phyloP scores from a whole-genome alignment of 441 rosid genomes.

The Brassica balearica region DNA sequence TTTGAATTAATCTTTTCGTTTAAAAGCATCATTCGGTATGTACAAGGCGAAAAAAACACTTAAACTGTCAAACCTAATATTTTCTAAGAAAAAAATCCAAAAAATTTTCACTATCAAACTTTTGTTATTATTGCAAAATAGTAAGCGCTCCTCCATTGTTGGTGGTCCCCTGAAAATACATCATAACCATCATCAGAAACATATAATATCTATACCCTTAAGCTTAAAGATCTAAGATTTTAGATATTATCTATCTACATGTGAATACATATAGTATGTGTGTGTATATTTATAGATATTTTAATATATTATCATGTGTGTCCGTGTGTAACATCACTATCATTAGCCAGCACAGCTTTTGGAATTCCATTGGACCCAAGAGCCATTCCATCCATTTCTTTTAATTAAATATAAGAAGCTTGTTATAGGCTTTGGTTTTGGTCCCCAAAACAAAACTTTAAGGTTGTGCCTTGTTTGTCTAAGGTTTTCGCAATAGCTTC shows the following conservation, averaged over 20 bases:
- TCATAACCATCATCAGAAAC: constrained; percentile 41
- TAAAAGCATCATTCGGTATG: constrained; percentile 26
- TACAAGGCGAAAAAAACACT: constrained; percentile 26
- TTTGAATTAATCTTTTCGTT: neutral
- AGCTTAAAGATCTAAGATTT: constrained; percentile 42
- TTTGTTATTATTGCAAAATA: constrained; percentile 23
- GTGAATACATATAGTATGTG: constrained; percentile 31
- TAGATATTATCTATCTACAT: constrained; percentile 38
- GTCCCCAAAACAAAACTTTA: constrained; percentile 53
- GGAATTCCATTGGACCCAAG: constrained; percentile 49
- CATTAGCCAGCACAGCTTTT: constrained; percentile 42
- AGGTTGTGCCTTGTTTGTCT: constrained; percentile 50
- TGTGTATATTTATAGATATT: constrained; percentile 22
- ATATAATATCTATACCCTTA: constrained; percentile 38
- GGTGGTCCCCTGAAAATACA: constrained; percentile 51
- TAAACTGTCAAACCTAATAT: constrained; percentile 14
- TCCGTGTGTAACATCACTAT: constrained; percentile 45
- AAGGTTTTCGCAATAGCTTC: constrained; percentile 43
- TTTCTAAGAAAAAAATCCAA: neutral
- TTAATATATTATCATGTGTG: constrained; percentile 41
- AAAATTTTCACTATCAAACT: constrained; percentile 16
- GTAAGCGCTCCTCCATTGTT: constrained; percentile 25
- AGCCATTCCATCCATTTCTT: constrained; percentile 45
- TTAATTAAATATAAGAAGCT: constrained; percentile 39
- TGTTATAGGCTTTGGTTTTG: constrained; percentile 50